Base-by-base conservation (phyloP, 2,329 filamentous ascomycete genomes). In the Neurospora crassa region DNA sequence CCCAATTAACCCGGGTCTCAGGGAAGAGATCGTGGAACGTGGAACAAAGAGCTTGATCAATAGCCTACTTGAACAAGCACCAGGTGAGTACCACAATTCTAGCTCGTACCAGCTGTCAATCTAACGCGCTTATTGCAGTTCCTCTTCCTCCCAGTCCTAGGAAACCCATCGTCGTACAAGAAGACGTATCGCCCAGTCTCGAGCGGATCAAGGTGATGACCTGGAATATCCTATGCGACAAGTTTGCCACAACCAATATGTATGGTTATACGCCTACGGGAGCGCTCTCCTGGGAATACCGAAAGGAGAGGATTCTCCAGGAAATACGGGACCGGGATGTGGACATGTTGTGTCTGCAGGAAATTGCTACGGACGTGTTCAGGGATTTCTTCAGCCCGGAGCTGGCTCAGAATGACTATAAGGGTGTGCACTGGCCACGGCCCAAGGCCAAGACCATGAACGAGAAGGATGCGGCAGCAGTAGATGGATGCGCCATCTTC, bases 401-500 rank as follows among this genome's bases (percentile, higher is more conserved):
- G 73, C 86, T 99, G 72, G 93, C 93, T 2, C 90, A 93, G 76
- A 87, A 91, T 76, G 94, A 95, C 75, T 99, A 98, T 86, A 96
- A 94, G 82, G 95, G 96, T 34, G 90, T 97, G 3, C 96, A 95
- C 79, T 97, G 92, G 88, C 93, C 94, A 67, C 95, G 97, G 80
- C 91, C 92, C 59, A 89, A 96, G 78, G 92, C 94, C 43, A 92
- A 92, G 82, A 97, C 95, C 10, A 97, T 98, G 93, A 88, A 88
- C 16, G 93, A 96, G 78, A 92, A 91, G 81, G 93, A 97, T 75
- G 92, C 94, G 5, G 92, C 91, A 77, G 85, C 87, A n/a, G 95
- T 99, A 14, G 96, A 99, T 81, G 96, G 96, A 12, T 98, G 96
- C 81, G 96, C 96, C 42, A 95, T 94, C 69, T 98, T 99, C 82